A percentile compares a stretch with the other conserved stretches of the same genome.
These are phyloP conservation scores for Trichomonascus vanleenenianus DNA, from an alignment of 805 yeast genomes.

Conservation along the genomic window DNA sequence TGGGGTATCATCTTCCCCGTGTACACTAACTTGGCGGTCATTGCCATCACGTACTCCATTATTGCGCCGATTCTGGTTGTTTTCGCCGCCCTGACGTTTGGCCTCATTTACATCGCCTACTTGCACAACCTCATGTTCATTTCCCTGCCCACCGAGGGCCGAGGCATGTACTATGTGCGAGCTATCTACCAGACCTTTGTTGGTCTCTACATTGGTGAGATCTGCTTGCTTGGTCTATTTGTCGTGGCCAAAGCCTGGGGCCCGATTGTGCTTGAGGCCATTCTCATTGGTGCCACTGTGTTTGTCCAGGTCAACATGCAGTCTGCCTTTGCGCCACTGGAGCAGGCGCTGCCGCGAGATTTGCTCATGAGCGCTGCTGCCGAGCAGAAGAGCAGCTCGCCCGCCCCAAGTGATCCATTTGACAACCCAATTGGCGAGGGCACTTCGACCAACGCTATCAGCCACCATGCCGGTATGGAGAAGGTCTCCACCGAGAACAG, in stretches of 20 bases:
- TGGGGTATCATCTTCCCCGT: slow-evolving; percentile 83
- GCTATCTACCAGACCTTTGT: slow-evolving; percentile 83
- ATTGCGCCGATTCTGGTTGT: slow-evolving; percentile 79
- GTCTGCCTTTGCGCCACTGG: slow-evolving; percentile 56
- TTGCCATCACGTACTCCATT: slow-evolving; percentile 67
- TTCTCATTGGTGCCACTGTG: slow-evolving; percentile 56
- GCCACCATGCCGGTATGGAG: not conserved
- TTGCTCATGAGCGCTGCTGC: slow-evolving; percentile 13
- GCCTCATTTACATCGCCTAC: slow-evolving; percentile 66
- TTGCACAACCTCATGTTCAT: slow-evolving; percentile 72
- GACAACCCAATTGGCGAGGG: not conserved
- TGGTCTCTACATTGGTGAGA: slow-evolving; percentile 82
- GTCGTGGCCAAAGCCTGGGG: slow-evolving; percentile 95
- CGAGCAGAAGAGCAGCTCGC: no score
- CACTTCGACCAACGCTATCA: not conserved
- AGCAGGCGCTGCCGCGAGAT: slow-evolving; percentile 32
- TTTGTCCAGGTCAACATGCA: slow-evolving; percentile 61
- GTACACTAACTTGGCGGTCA: slow-evolving; percentile 65
- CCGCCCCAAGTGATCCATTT: no score
- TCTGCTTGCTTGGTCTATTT: slow-evolving; percentile 79
- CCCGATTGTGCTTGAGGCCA: slow-evolving; percentile 68
- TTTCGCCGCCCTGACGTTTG: slow-evolving; percentile 66
- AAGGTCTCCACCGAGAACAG: not conserved
- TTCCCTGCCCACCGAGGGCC: slow-evolving; percentile 56
- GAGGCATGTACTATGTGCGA: slow-evolving; percentile 81